phyloP scores from a whole-genome alignment of 2,329 filamentous ascomycete genomes.

The Phyllosticta paracitricarpa region DNA sequence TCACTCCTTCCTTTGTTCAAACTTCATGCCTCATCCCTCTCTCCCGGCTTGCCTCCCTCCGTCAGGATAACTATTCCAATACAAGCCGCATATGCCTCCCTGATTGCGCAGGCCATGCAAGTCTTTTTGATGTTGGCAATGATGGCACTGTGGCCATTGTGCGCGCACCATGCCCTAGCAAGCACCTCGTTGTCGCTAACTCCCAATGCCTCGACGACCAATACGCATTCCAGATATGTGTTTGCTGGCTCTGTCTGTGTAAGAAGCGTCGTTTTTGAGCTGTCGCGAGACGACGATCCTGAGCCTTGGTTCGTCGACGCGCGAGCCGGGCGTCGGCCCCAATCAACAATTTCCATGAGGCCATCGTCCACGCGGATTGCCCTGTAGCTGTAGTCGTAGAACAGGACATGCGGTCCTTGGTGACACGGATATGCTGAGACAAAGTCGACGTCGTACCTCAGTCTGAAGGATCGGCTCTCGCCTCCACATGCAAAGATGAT shows the following conservation, averaged over 20 bases:
- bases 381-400: conserved; percentile 58
- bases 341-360: conserved; percentile 55
- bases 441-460: conserved; percentile 32
- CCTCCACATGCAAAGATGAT: conserved; percentile 32
- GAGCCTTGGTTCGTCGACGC: not conserved
- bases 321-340: conserved; percentile 35
- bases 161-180: conserved; percentile 65
- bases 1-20: not conserved
- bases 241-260: conserved; percentile 17
- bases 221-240: conserved; percentile 48
- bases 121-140: conserved; percentile 60
- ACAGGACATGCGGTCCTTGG: conserved; percentile 44
- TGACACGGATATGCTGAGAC: conserved; percentile 33
- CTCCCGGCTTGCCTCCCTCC: conserved; percentile 34
- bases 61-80: conserved; percentile 61
- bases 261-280: conserved; percentile 11
- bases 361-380: conserved; percentile 50
- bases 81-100: conserved; percentile 65
- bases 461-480: conserved; percentile 28
- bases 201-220: conserved; percentile 64
- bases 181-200: conserved; percentile 67
- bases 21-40: conserved; percentile 28
- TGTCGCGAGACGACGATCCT: conserved; percentile 19
- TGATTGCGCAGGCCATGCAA: conserved; percentile 63
- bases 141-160: conserved; percentile 63